Conservation (phyloP, 2,329 filamentous ascomycete species). For the Fonsecaea monophora region DNA sequence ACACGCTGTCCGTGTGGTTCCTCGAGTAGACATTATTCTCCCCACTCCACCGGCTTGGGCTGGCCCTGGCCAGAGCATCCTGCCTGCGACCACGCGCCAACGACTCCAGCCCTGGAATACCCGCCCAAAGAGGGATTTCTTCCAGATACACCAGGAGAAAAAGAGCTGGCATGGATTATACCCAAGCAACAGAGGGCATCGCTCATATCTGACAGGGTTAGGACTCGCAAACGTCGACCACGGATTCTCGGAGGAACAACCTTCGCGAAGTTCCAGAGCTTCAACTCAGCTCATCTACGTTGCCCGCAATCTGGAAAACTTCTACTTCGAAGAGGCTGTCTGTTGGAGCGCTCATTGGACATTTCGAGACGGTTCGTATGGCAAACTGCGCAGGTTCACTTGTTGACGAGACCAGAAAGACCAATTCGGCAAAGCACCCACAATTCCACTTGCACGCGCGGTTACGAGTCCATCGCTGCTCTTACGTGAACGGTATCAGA, state of each 20-base stretch:
- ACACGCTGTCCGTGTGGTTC: constrained; percentile 24
- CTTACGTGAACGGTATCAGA: constrained; percentile 27
- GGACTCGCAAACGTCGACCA: constrained; percentile 12
- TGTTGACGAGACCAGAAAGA: constrained; percentile 27
- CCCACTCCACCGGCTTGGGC: constrained; percentile 26
- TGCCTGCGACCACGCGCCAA: constrained; percentile 22
- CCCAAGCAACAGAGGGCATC: constrained; percentile 1
- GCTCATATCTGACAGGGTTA: constrained; percentile 35
- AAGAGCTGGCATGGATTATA: constrained; percentile 21
- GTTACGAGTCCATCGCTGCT: constrained; percentile 28
- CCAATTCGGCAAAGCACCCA: constrained; percentile 23
- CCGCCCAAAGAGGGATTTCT: constrained; percentile 2
- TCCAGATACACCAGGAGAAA: not conserved
- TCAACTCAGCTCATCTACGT: constrained; percentile 2
- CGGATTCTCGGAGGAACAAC: constrained; percentile 8
- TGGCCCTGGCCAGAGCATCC: constrained; percentile 32
- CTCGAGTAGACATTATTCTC: constrained; percentile 27
- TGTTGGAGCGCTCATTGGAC: constrained; percentile 28
- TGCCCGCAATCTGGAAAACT: not conserved
- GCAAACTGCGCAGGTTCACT: not conserved
- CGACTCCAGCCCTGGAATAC: constrained; percentile 8
- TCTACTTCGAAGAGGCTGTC: constrained; percentile 20
- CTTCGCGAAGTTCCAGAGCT: not conserved
- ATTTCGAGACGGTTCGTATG: constrained; percentile 33
- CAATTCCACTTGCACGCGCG: constrained; percentile 16